phyloP scores from a whole-genome alignment of 805 yeast species.

The Sugiyamaella mastotermitis region DNA sequence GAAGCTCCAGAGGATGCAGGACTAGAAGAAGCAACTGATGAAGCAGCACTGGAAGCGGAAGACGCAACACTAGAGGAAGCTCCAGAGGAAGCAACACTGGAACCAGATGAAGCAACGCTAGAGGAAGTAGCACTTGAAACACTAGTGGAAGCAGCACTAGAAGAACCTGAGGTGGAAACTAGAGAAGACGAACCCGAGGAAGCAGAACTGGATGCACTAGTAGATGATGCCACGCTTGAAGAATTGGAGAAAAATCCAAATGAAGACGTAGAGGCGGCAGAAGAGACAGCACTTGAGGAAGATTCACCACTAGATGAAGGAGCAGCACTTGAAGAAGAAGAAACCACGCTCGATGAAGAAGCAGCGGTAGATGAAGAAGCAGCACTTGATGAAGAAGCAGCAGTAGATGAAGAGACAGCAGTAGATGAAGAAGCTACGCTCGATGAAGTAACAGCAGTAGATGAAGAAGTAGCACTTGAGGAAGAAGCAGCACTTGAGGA shows the following conservation, averaged over 20 bases:
- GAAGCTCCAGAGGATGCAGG: too few relatives aligned
- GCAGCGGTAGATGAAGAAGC: neutral
- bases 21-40: too few relatives aligned
- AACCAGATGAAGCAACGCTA: neutral
- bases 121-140: neutral
- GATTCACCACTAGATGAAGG: slow-evolving; percentile 1
- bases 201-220: neutral
- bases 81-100: neutral
- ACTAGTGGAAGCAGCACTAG: neutral
- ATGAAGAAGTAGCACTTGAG: neutral
- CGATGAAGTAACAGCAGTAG: neutral
- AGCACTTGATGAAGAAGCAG: neutral
- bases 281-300: neutral
- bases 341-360: neutral
- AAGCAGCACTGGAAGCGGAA: too few relatives aligned
- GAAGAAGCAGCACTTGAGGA: neutral
- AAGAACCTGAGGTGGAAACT: neutral
- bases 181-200: neutral
- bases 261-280: neutral
- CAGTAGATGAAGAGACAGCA: slow-evolving; percentile 1
- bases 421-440: slow-evolving; percentile 1
- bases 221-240: too few relatives aligned
- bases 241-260: neutral
- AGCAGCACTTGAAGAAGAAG: neutral
- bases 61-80: neutral